Conservation (phyloP, 2,329 filamentous ascomycete species). For the Ceratocystis cubensis region DNA sequence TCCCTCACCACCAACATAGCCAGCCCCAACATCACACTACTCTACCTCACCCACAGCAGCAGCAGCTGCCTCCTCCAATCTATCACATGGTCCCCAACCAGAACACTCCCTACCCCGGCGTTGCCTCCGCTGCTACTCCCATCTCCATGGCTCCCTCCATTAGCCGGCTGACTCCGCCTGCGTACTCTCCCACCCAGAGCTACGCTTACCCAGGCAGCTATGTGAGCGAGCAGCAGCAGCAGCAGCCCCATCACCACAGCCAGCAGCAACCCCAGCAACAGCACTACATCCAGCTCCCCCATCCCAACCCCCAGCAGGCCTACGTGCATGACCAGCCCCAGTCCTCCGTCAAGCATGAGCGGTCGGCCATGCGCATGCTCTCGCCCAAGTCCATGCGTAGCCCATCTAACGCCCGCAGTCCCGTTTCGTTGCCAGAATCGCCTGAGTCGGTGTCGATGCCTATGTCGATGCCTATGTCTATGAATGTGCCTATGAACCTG, state of each 20-base stretch:
- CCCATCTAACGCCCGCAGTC: background rate
- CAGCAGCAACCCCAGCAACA: background rate
- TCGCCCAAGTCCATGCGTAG: constrained; percentile 12
- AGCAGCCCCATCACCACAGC: constrained; percentile 6
- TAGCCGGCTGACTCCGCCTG: constrained; percentile 1
- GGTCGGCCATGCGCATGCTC: constrained; percentile 3
- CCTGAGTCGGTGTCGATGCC: background rate
- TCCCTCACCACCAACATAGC: background rate
- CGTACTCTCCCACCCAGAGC: background rate
- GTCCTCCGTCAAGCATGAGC: background rate
- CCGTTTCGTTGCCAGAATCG: background rate
- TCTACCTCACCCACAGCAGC: background rate
- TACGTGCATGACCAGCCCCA: constrained; percentile 4
- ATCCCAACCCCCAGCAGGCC: background rate
- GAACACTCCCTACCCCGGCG: background rate
- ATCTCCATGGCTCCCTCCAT: background rate
- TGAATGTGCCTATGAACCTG: background rate
- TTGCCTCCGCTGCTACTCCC: background rate
- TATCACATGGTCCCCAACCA: background rate
- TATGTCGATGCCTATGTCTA: background rate
- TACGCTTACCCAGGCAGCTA: constrained; percentile 4
- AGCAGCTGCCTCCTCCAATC: background rate
- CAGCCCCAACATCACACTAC: background rate
- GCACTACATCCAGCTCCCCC: background rate
- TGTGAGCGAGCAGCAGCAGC: background rate